Conservation (phyloP, 2,329 filamentous ascomycete genomes). For the Alternaria atra region DNA sequence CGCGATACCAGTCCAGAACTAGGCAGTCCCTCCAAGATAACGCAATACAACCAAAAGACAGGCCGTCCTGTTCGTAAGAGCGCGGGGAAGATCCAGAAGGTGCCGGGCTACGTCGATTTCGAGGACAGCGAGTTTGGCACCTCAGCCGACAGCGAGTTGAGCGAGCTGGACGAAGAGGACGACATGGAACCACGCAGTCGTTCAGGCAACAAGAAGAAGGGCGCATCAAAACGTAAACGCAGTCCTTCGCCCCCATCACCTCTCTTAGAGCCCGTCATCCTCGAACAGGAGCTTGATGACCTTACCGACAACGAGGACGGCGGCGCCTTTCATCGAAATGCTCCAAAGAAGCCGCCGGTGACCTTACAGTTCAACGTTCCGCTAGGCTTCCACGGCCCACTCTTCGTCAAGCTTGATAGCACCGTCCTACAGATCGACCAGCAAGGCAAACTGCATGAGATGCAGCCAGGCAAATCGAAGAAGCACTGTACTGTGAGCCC, state of each 20-base stretch:
- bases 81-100: constrained; percentile 46
- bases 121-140: constrained; percentile 43
- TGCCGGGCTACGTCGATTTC: constrained; percentile 54
- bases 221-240: constrained; percentile 49
- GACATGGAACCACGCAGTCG: constrained; percentile 28
- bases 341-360: constrained; percentile 38
- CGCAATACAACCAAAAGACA: constrained; percentile 51
- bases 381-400: constrained; percentile 56
- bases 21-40: constrained; percentile 34
- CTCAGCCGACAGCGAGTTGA: constrained; percentile 25
- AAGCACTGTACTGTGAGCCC: constrained; percentile 10
- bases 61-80: constrained; percentile 56
- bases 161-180: constrained; percentile 37
- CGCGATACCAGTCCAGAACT: constrained; percentile 41
- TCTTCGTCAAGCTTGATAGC: constrained; percentile 54
- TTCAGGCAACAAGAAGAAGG: constrained; percentile 29
- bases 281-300: constrained; percentile 39
- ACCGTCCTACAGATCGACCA: constrained; percentile 26
- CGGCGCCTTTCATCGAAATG: constrained; percentile 23
- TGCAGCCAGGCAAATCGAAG: constrained; percentile 25
- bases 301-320: constrained; percentile 41
- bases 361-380: constrained; percentile 59
- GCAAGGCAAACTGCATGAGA: constrained; percentile 22
- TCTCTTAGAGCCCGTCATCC: constrained; percentile 45
- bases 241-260: constrained; percentile 48